These are phyloP conservation scores for Sordariomycetes sp. DNA, from an alignment of 2,329 filamentous ascomycete species.

Conservation along the genomic window DNA sequence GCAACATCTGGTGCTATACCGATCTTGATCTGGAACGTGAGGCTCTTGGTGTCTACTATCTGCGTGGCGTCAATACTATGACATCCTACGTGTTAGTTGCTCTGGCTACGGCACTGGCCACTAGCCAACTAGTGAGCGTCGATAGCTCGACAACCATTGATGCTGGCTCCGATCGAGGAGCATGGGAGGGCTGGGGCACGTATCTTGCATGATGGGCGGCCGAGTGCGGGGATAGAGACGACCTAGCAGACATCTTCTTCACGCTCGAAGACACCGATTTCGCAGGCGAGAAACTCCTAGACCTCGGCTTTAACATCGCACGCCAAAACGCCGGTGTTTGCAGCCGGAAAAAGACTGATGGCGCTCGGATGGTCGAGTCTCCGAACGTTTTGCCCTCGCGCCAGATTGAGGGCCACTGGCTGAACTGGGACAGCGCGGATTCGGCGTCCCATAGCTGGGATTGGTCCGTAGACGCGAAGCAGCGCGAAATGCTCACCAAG, in stretches of 20 bases:
- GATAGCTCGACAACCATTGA: conserved; percentile 5
- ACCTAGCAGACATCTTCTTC: conserved; percentile 27
- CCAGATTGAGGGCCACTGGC: conserved; percentile 25
- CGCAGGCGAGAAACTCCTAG: background rate
- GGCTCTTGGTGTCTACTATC: background rate
- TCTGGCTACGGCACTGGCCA: background rate
- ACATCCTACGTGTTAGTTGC: background rate
- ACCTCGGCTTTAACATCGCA: conserved; percentile 22
- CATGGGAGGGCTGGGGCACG: conserved; percentile 28
- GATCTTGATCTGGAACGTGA: background rate
- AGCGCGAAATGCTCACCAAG: conserved; percentile 23
- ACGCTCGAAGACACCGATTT: conserved; percentile 13
- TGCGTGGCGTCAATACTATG: background rate
- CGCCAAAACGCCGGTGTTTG: conserved; percentile 28
- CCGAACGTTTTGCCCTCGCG: conserved; percentile 21
- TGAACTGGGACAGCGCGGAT: conserved; percentile 19
- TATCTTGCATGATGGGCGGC: conserved; percentile 29
- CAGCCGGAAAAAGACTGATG: conserved; percentile 19
- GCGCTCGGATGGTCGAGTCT: conserved; percentile 20
- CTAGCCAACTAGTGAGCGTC: background rate
- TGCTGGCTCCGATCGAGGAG: conserved; percentile 17
- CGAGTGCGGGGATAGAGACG: conserved; percentile 23
- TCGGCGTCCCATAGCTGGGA: conserved; percentile 22
- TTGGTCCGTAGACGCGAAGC: conserved; percentile 24
- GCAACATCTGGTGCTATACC: background rate